A percentile compares a stretch with the other conserved stretches of the same genome.
Evolutionary conservation across 2,329 filamentous ascomycete genomes (phyloP).

Genomic region (Pseudogymnoascus sp.): DNA sequence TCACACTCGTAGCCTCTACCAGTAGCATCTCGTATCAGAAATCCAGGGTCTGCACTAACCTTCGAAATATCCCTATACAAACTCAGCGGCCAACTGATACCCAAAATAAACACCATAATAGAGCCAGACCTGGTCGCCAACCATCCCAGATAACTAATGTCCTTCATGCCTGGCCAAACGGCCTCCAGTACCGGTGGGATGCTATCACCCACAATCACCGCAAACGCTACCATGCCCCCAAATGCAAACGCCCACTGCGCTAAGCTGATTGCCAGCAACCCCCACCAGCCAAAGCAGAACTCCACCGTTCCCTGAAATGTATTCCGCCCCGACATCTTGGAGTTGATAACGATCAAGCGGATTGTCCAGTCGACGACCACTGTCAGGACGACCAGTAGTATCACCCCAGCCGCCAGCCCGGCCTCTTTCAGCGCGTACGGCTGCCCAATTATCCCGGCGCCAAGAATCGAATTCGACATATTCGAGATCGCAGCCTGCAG

Average conservation of each 20-base stretch:
- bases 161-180: conserved; percentile 66
- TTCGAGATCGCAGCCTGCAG: conserved; percentile 94
- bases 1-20: background rate
- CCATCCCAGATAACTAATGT: conserved; percentile 71
- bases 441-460: conserved; percentile 69
- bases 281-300: conserved; percentile 83
- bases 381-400: conserved; percentile 73
- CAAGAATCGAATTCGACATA: conserved; percentile 98
- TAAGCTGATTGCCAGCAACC: conserved; percentile 77
- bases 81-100: conserved; percentile 82
- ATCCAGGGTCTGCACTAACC: conserved; percentile 41
- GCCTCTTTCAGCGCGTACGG: conserved; percentile 95
- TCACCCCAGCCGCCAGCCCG: conserved; percentile 70
- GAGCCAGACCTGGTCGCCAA: conserved; percentile 73
- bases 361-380: conserved; percentile 95
- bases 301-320: conserved; percentile 95
- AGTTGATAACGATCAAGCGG: conserved; percentile 92
- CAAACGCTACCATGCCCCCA: conserved; percentile 97
- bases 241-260: conserved; percentile 99
- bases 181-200: conserved; percentile 85
- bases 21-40: background rate
- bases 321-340: conserved; percentile 86
- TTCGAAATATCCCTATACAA: conserved; percentile 96
- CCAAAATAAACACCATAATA: conserved; percentile 80
- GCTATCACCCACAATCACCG: conserved; percentile 92